Evolutionary conservation across 2,329 filamentous ascomycete species (phyloP).

Genomic region (Ceratocystis ficicola): DNA sequence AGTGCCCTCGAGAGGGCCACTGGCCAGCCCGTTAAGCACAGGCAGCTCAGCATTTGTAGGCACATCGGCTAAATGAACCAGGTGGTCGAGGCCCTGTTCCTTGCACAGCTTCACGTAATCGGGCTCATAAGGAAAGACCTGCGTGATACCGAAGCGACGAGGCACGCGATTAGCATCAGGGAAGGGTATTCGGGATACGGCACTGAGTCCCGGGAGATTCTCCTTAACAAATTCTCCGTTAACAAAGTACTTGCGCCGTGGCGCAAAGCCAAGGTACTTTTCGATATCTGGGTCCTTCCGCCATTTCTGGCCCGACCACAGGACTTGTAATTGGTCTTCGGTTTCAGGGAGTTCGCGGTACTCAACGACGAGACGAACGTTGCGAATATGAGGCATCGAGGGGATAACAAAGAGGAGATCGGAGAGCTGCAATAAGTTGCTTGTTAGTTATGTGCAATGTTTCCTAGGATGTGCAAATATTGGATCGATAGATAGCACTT

Average conservation of each 20-base stretch:
- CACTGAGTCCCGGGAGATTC: constrained; percentile 36
- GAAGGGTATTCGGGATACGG: constrained; percentile 43
- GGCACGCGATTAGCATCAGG: constrained; percentile 41
- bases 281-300: constrained; percentile 45
- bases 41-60: neutral
- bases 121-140: constrained; percentile 44
- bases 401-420: constrained; percentile 50
- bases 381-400: constrained; percentile 45
- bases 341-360: constrained; percentile 48
- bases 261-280: constrained; percentile 42
- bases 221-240: constrained; percentile 45
- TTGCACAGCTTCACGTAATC: constrained; percentile 44
- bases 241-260: constrained; percentile 46
- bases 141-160: constrained; percentile 39
- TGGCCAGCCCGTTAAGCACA: neutral
- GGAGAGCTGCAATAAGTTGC: constrained; percentile 36
- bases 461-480: neutral
- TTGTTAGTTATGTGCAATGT: neutral
- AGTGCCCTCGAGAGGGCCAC: neutral
- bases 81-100: constrained; percentile 46
- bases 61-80: constrained; percentile 30
- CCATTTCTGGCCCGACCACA: constrained; percentile 41
- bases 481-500: neutral
- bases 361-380: constrained; percentile 43
- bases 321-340: constrained; percentile 35